Evolutionary conservation across 2,329 filamentous ascomycete species (phyloP), one percentile per base, ranked within the genome.

Genomic region (Fusarium lateritium): DNA sequence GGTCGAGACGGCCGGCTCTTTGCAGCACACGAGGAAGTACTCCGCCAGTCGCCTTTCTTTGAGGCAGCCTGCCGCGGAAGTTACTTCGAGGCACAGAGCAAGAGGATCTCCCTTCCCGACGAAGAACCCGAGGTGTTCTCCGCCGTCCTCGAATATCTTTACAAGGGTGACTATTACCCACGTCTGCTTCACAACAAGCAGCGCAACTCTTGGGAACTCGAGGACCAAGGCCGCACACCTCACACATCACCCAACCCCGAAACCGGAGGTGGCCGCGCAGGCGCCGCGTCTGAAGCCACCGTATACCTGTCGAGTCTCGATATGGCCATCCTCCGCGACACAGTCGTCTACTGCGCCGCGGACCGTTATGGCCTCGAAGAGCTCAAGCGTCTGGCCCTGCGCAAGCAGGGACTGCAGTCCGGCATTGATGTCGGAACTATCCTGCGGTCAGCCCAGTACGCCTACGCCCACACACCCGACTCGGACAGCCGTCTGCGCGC

Each of bases 141-240:
- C 79, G 94, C 92, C 77, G 86, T 98, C 76, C 93, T 98, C 83
- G 94, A 98, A 85, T 98, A 94, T 81, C 89, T 98, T 73, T 98
- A 98, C 91, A 97, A 97, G 85, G 94, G 93, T 73, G 94, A 97
- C 86, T 97, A 97, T 84, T 96, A 92, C 81, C 94, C 94, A 58
- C 92, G 94, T 80, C 86, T 98, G 83, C 78, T 97, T 74, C 93
- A 94, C 81, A 92, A 93, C 88, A 94, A 92, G 86, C 90, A 91
- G 80, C 91, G 89, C 78, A 91, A 93, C 85, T 92, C 91, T 83
- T 97, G 93, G 92, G 90, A 93, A 79, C 92, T 97, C 83, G 94
- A 97, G 87, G 91, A 92, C 80, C 72, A 76, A 45, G 72, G 65
- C 61, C 69, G 68, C 38, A 83, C 83, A 44, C 83, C 84, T 70